phyloP scores from a whole-genome alignment of 306 rosid genomes.

The Quercus mongolica region DNA sequence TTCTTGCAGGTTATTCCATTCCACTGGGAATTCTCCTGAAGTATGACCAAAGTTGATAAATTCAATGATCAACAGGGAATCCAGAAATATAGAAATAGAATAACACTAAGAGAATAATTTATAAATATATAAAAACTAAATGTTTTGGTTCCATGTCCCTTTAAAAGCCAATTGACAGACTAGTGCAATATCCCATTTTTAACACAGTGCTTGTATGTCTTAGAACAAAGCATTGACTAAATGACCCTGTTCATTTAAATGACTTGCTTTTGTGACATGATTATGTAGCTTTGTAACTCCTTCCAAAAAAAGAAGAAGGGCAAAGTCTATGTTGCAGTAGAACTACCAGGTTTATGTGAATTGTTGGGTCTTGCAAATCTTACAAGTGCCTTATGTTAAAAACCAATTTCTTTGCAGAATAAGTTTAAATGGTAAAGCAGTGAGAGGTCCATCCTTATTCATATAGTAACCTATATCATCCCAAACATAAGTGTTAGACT shows the following conservation, averaged over 20 bases:
- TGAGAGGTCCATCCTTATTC: not conserved
- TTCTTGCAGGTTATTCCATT: constrained; percentile 88
- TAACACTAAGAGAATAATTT: constrained; percentile 3
- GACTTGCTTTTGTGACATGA: not conserved
- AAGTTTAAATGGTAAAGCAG: not conserved
- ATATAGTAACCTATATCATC: not conserved
- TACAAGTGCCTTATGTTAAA: not conserved
- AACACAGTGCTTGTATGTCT: not conserved
- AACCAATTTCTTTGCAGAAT: not conserved
- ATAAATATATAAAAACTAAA: not conserved
- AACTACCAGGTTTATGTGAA: not conserved
- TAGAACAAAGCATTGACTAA: not conserved
- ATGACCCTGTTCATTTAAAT: not conserved
- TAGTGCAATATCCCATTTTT: not conserved
- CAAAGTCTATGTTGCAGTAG: not conserved
- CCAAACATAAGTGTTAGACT: not conserved
- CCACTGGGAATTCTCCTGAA: constrained; percentile 80
- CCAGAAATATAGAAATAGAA: constrained; percentile 1
- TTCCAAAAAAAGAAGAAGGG: not conserved
- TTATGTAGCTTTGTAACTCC: not conserved
- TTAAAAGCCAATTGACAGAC: not conserved
- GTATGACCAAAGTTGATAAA: constrained; percentile 15
- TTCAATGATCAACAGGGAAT: not conserved
- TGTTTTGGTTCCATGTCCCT: not conserved
- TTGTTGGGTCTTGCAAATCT: not conserved